Evolutionary conservation across 345 rosid genomes (phyloP).

Genomic region (Eucalyptus sp.): DNA sequence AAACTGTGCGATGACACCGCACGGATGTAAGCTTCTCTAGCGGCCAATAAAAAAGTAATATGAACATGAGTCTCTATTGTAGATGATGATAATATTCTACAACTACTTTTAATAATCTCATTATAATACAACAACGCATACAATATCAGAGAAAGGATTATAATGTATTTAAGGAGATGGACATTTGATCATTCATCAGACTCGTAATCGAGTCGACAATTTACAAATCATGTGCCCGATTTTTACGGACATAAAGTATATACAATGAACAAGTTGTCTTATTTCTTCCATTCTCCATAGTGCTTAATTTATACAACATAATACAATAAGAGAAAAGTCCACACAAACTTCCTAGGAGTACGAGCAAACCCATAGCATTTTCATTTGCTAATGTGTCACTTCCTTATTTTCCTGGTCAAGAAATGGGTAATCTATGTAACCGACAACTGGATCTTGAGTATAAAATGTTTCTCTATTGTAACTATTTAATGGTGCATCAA

Average conservation of each 20-base stretch:
- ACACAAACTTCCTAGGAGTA: not conserved
- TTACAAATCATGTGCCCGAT: not conserved
- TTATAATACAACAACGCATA: not conserved
- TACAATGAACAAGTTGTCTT: not conserved
- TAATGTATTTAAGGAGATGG: not conserved
- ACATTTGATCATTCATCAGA: not conserved
- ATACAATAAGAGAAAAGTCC: too few relatives aligned
- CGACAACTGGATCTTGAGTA: not conserved
- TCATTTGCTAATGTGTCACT: not conserved
- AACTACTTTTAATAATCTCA: not conserved
- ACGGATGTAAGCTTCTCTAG: too few relatives aligned
- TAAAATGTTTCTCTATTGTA: conserved; percentile 66
- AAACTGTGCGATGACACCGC: too few relatives aligned
- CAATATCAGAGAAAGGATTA: not conserved
- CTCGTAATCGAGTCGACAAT: not conserved
- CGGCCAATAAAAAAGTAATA: too few relatives aligned
- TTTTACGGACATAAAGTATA: not conserved
- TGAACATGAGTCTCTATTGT: not conserved
- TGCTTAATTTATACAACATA: not conserved
- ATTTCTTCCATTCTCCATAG: not conserved
- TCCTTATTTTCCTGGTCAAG: not conserved
- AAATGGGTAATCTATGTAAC: conserved; percentile 4
- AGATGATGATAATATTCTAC: not conserved
- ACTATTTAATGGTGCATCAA: conserved; percentile 43
- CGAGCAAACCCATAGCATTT: not conserved